Evolutionary conservation across 2,329 filamentous ascomycete genomes (phyloP), one percentile per base, ranked within the genome.

Genomic region (Diatrype stigma): DNA sequence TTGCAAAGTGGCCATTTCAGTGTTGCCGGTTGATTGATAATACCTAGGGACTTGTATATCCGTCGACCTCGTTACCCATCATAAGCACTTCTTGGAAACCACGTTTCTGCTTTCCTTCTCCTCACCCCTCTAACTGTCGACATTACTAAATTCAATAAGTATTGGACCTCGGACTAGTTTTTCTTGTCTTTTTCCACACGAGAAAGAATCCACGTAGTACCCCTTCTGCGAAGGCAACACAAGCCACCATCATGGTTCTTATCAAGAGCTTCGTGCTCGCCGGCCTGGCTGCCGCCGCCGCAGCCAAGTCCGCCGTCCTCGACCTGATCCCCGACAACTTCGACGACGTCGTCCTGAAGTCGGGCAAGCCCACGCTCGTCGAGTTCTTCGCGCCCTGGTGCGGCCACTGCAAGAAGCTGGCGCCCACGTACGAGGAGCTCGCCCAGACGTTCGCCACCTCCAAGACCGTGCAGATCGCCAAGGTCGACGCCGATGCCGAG

Each of bases 341-440:
- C 70, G 93, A 97, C 77, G 76, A 86, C 45, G 79, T 96, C 50
- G 90, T 96, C 57, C 80, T 96, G 54, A 84, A 95, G 70, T 93
- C 89, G 44, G 91, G 91, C 72, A 97, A 96, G 78, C 93, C 94
- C 42, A 92, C 94, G 0, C 85, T 99, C 23, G 91, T 97, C 63
- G 92, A 97, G 72, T 99, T 99, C 82, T 97, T 96, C 68, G 94
- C 94, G 32, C 92, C 93, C 22, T 99, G 94, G 94, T 99, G 94
- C 67, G 95, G 94, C 30, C 94, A 99, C 80, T 99, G 94, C 90
- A 97, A 97, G 82, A 96, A 77, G 66, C 87, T 99, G 32, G 94
- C 94, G 16, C 95, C 94, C 46, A 78, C 95, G 53, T 99, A 95
- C 73, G 94, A 99, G 70, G 89, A 99, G 68, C 84, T 99, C 42